phyloP scores from a whole-genome alignment of 2,329 filamentous ascomycete species.

The Penicillium sp. region DNA sequence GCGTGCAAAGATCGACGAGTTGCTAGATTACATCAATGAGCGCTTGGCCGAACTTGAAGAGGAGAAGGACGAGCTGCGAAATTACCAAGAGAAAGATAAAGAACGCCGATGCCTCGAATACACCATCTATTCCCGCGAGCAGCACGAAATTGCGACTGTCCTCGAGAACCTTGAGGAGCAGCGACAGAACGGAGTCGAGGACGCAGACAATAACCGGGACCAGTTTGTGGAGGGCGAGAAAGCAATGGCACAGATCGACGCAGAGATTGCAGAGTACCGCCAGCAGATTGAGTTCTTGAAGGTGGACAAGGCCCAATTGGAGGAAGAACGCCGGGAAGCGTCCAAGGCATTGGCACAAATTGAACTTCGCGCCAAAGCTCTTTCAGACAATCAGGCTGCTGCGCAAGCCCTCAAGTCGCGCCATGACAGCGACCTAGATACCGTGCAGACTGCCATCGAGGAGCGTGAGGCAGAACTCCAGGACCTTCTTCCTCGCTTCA shows the following conservation, averaged over 20 bases:
- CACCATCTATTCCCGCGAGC: conserved; percentile 87
- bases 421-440: conserved; percentile 70
- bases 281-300: conserved; percentile 82
- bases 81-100: conserved; percentile 91
- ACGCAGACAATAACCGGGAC: conserved; percentile 77
- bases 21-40: conserved; percentile 88
- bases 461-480: conserved; percentile 75
- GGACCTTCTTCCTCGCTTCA: conserved; percentile 75
- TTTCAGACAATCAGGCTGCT: conserved; percentile 79
- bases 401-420: conserved; percentile 72
- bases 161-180: conserved; percentile 82
- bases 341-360: conserved; percentile 79
- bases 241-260: conserved; percentile 73
- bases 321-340: conserved; percentile 83
- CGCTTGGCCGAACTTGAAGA: conserved; percentile 87
- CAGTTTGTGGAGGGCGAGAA: conserved; percentile 78
- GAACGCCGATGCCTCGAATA: conserved; percentile 92
- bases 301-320: conserved; percentile 82
- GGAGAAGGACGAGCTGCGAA: conserved; percentile 92
- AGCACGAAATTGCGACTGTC: conserved; percentile 73
- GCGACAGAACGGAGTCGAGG: conserved; percentile 79
- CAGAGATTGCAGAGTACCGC: conserved; percentile 75
- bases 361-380: conserved; percentile 78
- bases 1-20: conserved; percentile 88
- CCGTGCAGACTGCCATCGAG: conserved; percentile 73